These are phyloP conservation scores for Cryptomeria japonica DNA, from an alignment of 75 land plant genomes.

Conservation along the genomic window DNA sequence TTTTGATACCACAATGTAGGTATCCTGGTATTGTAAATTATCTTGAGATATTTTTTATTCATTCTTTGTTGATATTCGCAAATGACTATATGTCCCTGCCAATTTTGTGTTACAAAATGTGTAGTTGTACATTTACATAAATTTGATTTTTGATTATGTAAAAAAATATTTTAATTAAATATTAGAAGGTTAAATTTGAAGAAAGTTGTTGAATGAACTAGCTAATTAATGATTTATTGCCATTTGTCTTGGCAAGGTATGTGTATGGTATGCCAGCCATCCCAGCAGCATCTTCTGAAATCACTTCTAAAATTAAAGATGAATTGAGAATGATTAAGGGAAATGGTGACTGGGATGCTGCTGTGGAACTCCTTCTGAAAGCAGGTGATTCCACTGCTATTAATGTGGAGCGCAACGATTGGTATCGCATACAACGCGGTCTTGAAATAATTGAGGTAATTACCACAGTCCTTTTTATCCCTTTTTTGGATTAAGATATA, in stretches of 20 bases:
- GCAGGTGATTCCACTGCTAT: slow-evolving; percentile 81
- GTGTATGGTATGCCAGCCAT: slow-evolving; percentile 86
- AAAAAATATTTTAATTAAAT: not conserved
- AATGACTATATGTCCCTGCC: not conserved
- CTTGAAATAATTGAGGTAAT: slow-evolving; percentile 78
- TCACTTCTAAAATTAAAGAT: slow-evolving; percentile 47
- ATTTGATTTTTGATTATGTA: not conserved
- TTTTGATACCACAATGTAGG: too few species aligned
- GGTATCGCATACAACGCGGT: slow-evolving; percentile 80
- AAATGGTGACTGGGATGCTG: slow-evolving; percentile 77
- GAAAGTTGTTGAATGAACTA: not conserved
- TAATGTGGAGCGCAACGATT: slow-evolving; percentile 65
- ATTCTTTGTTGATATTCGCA: not conserved
- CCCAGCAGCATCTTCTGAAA: slow-evolving; percentile 65
- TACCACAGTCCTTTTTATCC: not conserved
- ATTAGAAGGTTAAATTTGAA: not conserved
- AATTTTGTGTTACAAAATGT: not conserved
- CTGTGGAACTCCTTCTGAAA: slow-evolving; percentile 62
- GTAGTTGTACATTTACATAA: not conserved
- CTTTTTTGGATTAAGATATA: not conserved
- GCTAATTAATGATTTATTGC: not conserved
- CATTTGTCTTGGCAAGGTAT: slow-evolving; percentile 46
- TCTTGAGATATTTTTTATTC: too few species aligned
- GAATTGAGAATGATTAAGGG: slow-evolving; percentile 39
- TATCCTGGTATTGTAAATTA: too few species aligned